Evolutionary conservation across 2,329 filamentous ascomycete genomes (phyloP), one percentile per base, ranked within the genome.

Genomic region (Drechslerella coelobrocha): DNA sequence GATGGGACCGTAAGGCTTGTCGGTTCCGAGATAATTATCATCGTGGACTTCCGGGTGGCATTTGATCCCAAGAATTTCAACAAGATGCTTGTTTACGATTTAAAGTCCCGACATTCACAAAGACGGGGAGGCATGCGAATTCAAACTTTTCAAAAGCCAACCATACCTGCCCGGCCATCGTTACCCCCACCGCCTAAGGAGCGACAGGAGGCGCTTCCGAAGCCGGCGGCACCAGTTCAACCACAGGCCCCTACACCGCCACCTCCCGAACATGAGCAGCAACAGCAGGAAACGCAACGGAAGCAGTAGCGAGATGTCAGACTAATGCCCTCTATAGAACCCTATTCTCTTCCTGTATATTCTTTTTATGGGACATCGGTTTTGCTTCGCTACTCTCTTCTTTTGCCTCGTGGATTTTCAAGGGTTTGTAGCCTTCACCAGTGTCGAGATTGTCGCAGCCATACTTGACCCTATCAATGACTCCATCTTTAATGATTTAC

Each of bases 21-120:
- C 43, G 68, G 68, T 19, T 61, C 61, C 3, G 61, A 72, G 39
- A n/a, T 59, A 1, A 61, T 50, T 6, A 17, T 72, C 23, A 62
- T 72, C 27, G 34, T 72, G 17, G 68, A 72, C 29, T 72, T 65
- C 31, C 60, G 54, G 27, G 68, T 65, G 6, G 68, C 68, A 3
- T 61, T 72, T 51, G 61, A 72, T 29, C 68, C 68, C 2, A 72
- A 72, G 43, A 72, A 72, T 27, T 51, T 60, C 21, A 60, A 71
- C 7, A 60, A 71, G 27, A 27, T 51, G 12, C 45, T 60, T 34
- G 53, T 71, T 6, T 71, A 63, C 21, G 48, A 52, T 7, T 3
- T 71, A 10, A 62, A 60, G 10, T 21, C 48, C 17, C 62, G 66
- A 19, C 59, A 71, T 45, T 53, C 59, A 21, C 27, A 23, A 21